These are phyloP conservation scores for Apiospora arundinis DNA, from an alignment of 2,329 filamentous ascomycete genomes.

Conservation along the genomic window DNA sequence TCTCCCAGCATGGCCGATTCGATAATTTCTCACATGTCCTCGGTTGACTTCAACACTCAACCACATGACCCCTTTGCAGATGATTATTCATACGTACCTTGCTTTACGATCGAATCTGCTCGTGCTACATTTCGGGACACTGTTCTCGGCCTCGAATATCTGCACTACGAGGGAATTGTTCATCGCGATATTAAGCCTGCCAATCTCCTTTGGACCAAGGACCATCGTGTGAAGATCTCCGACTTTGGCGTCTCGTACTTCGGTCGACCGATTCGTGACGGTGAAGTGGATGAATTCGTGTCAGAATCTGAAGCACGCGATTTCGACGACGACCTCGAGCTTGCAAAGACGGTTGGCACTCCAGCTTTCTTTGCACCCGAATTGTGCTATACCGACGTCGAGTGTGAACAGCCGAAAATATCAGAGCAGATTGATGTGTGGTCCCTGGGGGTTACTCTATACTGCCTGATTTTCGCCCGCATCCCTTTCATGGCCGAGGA, in stretches of 20 bases:
- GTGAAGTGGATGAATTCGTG: slow-evolving; percentile 75
- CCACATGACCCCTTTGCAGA: slow-evolving; percentile 75
- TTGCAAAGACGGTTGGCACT: slow-evolving; percentile 98
- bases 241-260: slow-evolving; percentile 99
- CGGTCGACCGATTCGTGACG: slow-evolving; percentile 83
- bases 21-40: slow-evolving; percentile 73
- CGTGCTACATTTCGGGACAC: slow-evolving; percentile 90
- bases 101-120: slow-evolving; percentile 85
- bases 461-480: slow-evolving; percentile 92
- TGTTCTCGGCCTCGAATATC: slow-evolving; percentile 89
- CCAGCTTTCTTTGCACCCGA: slow-evolving; percentile 98
- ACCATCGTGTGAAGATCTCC: slow-evolving; percentile 93
- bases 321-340: slow-evolving; percentile 89
- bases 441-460: slow-evolving; percentile 95
- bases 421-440: slow-evolving; percentile 96
- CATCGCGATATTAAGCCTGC: slow-evolving; percentile 88
- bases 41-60: slow-evolving; percentile 63
- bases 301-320: slow-evolving; percentile 85
- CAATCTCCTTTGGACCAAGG: slow-evolving; percentile 85
- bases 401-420: slow-evolving; percentile 74
- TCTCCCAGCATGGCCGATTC: slow-evolving; percentile 85
- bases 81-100: slow-evolving; percentile 91
- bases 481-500: slow-evolving; percentile 93
- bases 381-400: slow-evolving; percentile 85
- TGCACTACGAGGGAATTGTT: slow-evolving; percentile 86